phyloP scores from a whole-genome alignment of 345 rosid genomes.

The Salix purpurea region DNA sequence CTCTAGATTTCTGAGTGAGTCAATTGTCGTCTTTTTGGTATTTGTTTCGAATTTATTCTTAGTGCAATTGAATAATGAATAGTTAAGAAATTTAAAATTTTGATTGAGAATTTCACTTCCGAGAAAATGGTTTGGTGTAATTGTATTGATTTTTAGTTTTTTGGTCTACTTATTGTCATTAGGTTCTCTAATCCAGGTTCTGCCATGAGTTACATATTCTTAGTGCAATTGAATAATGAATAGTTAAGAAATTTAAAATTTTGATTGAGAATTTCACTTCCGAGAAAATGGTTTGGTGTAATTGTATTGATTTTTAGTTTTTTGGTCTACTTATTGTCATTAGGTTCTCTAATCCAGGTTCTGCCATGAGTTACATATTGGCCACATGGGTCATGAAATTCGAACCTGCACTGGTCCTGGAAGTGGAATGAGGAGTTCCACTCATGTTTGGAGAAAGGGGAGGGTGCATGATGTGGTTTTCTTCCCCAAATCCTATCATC shows the following conservation, averaged over 20 bases:
- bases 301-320: not conserved
- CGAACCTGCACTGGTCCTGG: conserved; percentile 71
- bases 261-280: no score
- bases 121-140: not conserved
- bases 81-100: no score
- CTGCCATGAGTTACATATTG: conserved; percentile 17
- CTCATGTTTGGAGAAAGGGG: conserved; percentile 77
- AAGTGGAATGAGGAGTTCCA: conserved; percentile 60
- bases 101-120: no score
- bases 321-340: conserved; percentile 2
- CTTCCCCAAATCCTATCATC: conserved; percentile 74
- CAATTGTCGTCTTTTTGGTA: no score
- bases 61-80: no score
- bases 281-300: not conserved
- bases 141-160: not conserved
- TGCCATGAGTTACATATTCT: conserved; percentile 13
- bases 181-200: conserved; percentile 1
- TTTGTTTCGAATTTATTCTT: no score
- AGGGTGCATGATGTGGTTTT: conserved; percentile 48
- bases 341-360: not conserved
- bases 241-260: no score
- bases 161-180: conserved; percentile 1
- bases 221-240: no score
- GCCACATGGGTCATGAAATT: conserved; percentile 60
- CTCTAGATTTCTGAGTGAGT: no score